Base-by-base conservation (phyloP, 1,284 basidiomycete species). In the Polyporus tsugae region DNA sequence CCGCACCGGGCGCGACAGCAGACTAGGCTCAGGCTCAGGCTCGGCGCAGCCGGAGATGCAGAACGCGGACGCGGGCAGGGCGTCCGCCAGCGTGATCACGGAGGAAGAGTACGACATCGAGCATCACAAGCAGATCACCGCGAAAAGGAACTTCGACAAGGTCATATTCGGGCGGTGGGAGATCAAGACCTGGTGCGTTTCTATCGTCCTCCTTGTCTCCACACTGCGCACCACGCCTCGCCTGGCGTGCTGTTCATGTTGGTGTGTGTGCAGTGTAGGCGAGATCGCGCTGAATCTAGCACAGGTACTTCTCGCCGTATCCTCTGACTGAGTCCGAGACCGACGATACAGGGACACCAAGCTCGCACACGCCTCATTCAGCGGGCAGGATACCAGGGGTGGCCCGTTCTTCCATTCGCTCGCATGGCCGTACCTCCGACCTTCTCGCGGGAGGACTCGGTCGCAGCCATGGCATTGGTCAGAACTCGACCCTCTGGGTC, bases 281-380 rank as follows among this genome's bases (percentile, higher is more conserved):
- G 59, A 35, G 44, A 38, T 61, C 46, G n/a, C 25, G 65, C 68
- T 66, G 22, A 55, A 68, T 42, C 55, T 35, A 59, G 55, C 44
- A 49, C 39, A 95, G 93, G 93, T 95, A 96, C 81, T 95, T 92
- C 79, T 96, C 95, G 2, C 95, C 95, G 1, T 96, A 96, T 77
- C 95, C 95, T 17, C 79, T 93, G 39, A 85, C 84, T 11, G 90
- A 93, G 72, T 81, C 84, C 15, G 91, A 93, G 70, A 75, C 82
- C 66, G 86, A 90, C 60, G 89, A 91, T 41, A 42, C 74, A 73
- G 60, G 75, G 55, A 75, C 72, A 39, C 76, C 74, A 44, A 74
- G 75, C 58, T 69, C 75, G n/a, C 74, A 74, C 69, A 76, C 59
- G 52, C 77, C 81, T 13, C 68, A 75, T 33, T 73, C 78, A 11